Percentiles rank a stretch among this genome's conserved stretches.
These are phyloP conservation scores for Penicillium pancosmium DNA, from an alignment of 495 filamentous ascomycete genomes.

Conservation along the genomic window DNA sequence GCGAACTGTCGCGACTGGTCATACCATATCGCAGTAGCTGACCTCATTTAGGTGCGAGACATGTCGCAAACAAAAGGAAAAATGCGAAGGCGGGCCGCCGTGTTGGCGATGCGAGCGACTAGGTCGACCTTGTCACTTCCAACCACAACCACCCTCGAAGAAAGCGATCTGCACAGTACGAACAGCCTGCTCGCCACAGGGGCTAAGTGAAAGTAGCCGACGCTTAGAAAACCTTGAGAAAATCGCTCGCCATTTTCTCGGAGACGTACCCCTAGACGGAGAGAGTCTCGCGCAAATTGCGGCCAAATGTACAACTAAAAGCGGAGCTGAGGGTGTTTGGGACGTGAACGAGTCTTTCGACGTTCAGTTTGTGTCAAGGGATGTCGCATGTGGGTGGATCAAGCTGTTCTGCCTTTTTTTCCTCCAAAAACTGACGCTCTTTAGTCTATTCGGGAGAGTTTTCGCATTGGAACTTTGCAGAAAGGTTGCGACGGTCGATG, in stretches of 20 bases:
- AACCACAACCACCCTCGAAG: conserved; percentile 32
- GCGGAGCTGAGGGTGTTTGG: conserved; percentile 6
- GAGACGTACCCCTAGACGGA: conserved; percentile 20
- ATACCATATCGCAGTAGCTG: neutral
- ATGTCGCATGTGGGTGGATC: conserved; percentile 41
- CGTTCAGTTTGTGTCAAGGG: conserved; percentile 44
- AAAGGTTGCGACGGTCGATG: conserved; percentile 46
- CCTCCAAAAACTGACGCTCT: neutral
- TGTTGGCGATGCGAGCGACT: conserved; percentile 48
- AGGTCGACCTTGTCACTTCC: conserved; percentile 46
- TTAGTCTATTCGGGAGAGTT: conserved; percentile 53
- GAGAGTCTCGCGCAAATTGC: conserved; percentile 18
- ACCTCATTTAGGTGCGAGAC: conserved; percentile 38
- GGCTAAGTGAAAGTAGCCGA: neutral
- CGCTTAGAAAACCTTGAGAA: conserved; percentile 17
- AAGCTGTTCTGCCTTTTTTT: neutral
- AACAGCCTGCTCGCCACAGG: conserved; percentile 16
- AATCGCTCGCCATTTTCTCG: conserved; percentile 24
- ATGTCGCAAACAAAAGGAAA: conserved; percentile 48
- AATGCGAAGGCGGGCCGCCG: conserved; percentile 50
- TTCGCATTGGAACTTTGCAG: conserved; percentile 51
- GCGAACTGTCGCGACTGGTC: neutral
- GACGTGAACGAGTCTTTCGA: conserved; percentile 33
- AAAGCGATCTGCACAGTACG: conserved; percentile 27
- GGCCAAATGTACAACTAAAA: conserved; percentile 10